Base-by-base conservation (phyloP, 495 filamentous ascomycete genomes). In the Aspergillus biplanus region DNA sequence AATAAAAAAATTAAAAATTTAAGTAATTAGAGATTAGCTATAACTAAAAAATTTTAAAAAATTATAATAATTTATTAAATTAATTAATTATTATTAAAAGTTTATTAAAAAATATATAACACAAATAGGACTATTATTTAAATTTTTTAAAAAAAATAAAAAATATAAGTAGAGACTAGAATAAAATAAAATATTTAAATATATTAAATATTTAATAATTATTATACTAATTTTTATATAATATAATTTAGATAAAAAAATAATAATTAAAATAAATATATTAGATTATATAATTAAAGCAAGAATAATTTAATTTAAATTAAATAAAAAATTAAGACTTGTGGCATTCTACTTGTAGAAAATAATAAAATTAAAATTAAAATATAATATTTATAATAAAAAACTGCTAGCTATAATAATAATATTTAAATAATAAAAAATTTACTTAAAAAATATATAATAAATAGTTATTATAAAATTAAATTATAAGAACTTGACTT, bases 331-430 rank as follows among this genome's bases (percentile, higher is more conserved):
- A 42, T 8, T 8, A 4, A 42, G 7, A 42, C 37, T 53, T n/a
- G n/a, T n/a, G 33, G 7, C n/a, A 7, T 53, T 32, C n/a, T 27
- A 53, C 7, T 53, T 32, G 5, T 31, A 4, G 33, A 32, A 27
- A 31, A 31, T 32, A 31, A 53, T 53, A 32, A 8, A 8, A 42
- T 15, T 8, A 42, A 15, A 42, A 8, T 3, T 42, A 11, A 42
- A 42, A 15, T 53, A 27, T 27, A 32, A 53, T 32, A 53, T 53
- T 1, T 32, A 53, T 53, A 32, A 27, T 2, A 27, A 27, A 53
- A 7, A 32, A 27, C n/a, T 53, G 15, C n/a, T 53, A 53, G 12
- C n/a, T 32, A 53, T 32, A 53, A 53, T 53, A 53, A 32, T 27
- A 53, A 53, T 53, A 53, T 53, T 53, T 53, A 39, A 39, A 4